Conservation (phyloP, 2,329 filamentous ascomycete genomes). For the Colletotrichum zoysiae region DNA sequence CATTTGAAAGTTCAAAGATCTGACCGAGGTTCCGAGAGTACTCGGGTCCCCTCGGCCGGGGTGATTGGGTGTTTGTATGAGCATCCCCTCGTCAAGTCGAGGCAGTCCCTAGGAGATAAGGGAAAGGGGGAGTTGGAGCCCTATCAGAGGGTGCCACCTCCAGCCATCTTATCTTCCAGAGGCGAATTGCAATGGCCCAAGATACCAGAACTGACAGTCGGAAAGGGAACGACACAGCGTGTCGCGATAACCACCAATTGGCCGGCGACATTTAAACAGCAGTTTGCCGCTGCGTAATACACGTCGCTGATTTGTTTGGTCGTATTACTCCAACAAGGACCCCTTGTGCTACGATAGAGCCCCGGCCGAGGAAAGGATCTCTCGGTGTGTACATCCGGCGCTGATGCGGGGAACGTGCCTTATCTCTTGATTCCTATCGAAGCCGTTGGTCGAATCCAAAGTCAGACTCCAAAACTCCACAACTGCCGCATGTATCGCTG, state of each 20-base stretch:
- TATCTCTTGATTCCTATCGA: conserved; percentile 2
- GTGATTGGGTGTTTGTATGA: neutral
- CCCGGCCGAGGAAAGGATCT: conserved; percentile 3
- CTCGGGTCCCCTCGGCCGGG: conserved; percentile 2
- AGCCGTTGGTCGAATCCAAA: neutral
- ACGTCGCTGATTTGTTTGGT: neutral
- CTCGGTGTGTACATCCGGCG: neutral
- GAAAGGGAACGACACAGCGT: neutral
- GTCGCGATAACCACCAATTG: neutral
- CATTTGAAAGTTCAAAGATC: neutral
- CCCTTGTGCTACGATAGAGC: neutral
- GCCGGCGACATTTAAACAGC: neutral
- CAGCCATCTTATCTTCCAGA: neutral
- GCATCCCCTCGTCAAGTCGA: neutral
- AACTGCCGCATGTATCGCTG: neutral
- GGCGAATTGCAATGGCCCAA: neutral
- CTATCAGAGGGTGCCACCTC: neutral
- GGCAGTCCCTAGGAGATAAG: neutral
- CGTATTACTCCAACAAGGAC: neutral
- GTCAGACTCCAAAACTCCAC: neutral
- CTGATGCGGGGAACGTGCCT: conserved; percentile 3
- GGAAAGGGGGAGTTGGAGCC: neutral
- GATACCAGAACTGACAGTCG: neutral
- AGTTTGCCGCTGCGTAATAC: conserved; percentile 1
- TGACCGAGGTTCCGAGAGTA: neutral